A percentile compares a stretch with the other conserved stretches of the same genome.
These are phyloP conservation scores for Chloris gayana DNA, from an alignment of 176 grass and related monocot genomes.

Conservation along the genomic window DNA sequence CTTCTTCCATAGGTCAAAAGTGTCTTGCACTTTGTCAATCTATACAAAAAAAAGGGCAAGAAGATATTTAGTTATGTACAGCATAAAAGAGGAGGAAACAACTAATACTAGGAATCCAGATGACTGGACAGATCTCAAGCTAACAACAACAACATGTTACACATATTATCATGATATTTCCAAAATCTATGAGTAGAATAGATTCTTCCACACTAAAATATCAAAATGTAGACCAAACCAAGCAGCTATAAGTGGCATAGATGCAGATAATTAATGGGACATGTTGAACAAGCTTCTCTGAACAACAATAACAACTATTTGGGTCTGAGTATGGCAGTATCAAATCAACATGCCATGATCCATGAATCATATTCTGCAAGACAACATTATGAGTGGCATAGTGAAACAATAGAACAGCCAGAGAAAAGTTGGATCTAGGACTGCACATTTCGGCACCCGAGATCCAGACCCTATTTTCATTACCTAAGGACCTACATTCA, in stretches of 20 bases:
- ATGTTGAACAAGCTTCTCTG: not conserved
- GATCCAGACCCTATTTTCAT: not conserved
- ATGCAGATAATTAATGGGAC: not conserved
- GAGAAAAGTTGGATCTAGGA: not conserved
- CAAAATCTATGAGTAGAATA: not conserved
- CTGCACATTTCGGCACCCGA: not conserved
- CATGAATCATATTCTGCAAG: not conserved
- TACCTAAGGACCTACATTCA: not conserved
- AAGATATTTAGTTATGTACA: not conserved
- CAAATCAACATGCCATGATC: not conserved
- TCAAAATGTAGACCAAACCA: not conserved
- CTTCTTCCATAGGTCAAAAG: constrained; percentile 81
- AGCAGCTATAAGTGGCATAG: not conserved
- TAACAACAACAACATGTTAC: not conserved
- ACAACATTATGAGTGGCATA: not conserved
- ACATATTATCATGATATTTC: not conserved
- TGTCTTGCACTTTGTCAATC: constrained; percentile 85
- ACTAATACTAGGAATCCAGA: not conserved
- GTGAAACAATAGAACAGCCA: not conserved
- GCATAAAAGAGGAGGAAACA: not conserved
- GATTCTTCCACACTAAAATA: not conserved
- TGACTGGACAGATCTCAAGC: not conserved
- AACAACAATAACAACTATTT: not conserved
- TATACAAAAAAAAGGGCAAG: constrained; percentile 14
- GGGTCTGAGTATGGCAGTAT: not conserved